Evolutionary conservation across 768 basidiomycete genomes (phyloP), one percentile per base, ranked within the genome.

Genomic region (Dendrothele bispora): DNA sequence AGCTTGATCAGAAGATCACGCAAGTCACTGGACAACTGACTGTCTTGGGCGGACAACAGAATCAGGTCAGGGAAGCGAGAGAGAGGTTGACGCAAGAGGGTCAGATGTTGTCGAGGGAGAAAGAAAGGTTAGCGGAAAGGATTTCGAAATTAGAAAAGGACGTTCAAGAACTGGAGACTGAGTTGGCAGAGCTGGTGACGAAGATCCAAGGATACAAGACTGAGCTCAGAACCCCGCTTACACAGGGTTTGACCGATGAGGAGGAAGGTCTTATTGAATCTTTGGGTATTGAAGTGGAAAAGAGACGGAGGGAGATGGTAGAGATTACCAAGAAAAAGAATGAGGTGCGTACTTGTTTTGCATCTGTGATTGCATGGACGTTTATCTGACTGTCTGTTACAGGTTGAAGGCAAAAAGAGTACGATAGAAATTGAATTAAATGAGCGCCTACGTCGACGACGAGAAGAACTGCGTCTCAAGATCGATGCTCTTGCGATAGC

Each of bases 401-500:
- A 91, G 87, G 66, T 92, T 53, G 84, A 89, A 32, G 78, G 82
- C 11, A 76, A 75, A 53, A 93, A 91, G 69, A 90, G 87, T 59
- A 67, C 85, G 4, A 67, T 97, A 24, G 93, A 97, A 61, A 95
- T 97, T 45, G 95, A 98, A 63, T 75, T 98, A 39, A 91, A 88
- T 53, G 97, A 99, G 64, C 85, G 85, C 55, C 74, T 98, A 12
- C 78, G 84, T 18, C 80, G 95, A 7, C 78, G 87, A 21, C 77
- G 83, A 36, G 87, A 91, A 41, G 95, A 95, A 55, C 61, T 98
- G 7, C 79, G 82, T 41, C 65, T 69, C 27, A 88, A 88, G 62
- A 68, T 98, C 10, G 94, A 97, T 53, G 69, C 78, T 20, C 68
- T 89, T n/a, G 87, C 80, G 17, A 85, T 85, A 32, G 70, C 75